Base-by-base conservation (phyloP, 2,329 filamentous ascomycete species). In the Colletotrichum noveboracense region DNA sequence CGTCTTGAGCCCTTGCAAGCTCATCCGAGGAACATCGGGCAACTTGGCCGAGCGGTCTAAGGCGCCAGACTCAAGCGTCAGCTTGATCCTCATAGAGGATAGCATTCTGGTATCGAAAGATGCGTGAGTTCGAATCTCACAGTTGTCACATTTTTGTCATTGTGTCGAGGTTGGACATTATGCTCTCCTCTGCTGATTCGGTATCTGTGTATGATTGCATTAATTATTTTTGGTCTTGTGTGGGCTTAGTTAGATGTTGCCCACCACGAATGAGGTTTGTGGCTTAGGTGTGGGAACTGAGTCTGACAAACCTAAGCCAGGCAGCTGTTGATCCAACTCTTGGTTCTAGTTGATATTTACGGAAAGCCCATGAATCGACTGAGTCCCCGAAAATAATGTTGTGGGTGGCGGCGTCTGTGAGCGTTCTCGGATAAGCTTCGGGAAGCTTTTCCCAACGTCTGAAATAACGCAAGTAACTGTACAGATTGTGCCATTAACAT, bases 11-110 rank as follows among this genome's bases (percentile, higher is more conserved):
- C 21, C 32, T 64, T 10, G n/a, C n/a, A n/a, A 18, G 18, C 7
- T 1, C 6, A 1, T 5, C 2, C 3, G 60, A 64, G 26, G 16
- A 64, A 38, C 24, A 30, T 24, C 7, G 56, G 73, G 73, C 73
- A 75, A 75, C 70, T 75, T 75, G 73, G 73, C 73, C 70, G 73
- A 75, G 73, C 73, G 73, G 73, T 75, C 74, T 75, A 75, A 75
- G 74, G 74, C 74, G 74, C 74, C 74, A 75, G 74, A 75, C 74
- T 75, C 74, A 75, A 75, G 74, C 21, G 34, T 6, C 14, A 16
- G 18, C 34, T n/a, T 48, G 62, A 1, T 52, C 70, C 6, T 48
- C 24, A 5, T 18, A 69, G 58, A 65, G 70, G 61, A 64, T 28
- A 36, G 74, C 7, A 75, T 75, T 75, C 74, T 75, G 74, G 74